Evolutionary conservation across 805 yeast genomes (phyloP).

Genomic region (Saturnispora quitensis): DNA sequence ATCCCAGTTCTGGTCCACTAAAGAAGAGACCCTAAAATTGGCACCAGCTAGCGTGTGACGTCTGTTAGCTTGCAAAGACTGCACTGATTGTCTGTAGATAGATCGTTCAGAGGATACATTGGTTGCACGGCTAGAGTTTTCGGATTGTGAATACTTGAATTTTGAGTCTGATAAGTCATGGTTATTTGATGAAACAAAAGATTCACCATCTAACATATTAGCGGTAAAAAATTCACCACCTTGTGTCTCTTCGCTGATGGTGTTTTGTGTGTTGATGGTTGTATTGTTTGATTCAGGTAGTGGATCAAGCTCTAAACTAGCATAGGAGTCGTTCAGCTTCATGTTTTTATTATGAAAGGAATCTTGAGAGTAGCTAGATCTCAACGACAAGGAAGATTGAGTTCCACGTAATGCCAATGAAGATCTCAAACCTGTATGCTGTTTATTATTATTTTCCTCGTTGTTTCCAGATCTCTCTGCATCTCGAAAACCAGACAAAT

Average conservation of each 20-base stretch:
- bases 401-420: neutral
- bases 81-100: neutral
- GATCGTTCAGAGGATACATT: neutral
- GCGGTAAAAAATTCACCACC: neutral
- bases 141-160: neutral
- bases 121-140: neutral
- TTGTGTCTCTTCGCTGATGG: neutral
- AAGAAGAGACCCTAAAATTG: constrained; percentile 2
- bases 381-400: neutral
- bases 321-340: neutral
- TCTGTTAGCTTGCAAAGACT: neutral
- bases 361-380: neutral
- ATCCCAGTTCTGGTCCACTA: constrained; percentile 29
- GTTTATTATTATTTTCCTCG: neutral
- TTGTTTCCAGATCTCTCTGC: neutral
- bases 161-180: no score
- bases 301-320: neutral
- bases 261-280: neutral
- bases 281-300: neutral
- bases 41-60: neutral
- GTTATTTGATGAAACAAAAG: no score
- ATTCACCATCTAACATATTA: neutral
- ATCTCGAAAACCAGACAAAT: neutral
- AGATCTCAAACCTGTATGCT: neutral
- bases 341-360: neutral